Evolutionary conservation across 441 rosid genomes (phyloP), one percentile per base, ranked within the genome.

Genomic region (Metrosideros polymorpha): DNA sequence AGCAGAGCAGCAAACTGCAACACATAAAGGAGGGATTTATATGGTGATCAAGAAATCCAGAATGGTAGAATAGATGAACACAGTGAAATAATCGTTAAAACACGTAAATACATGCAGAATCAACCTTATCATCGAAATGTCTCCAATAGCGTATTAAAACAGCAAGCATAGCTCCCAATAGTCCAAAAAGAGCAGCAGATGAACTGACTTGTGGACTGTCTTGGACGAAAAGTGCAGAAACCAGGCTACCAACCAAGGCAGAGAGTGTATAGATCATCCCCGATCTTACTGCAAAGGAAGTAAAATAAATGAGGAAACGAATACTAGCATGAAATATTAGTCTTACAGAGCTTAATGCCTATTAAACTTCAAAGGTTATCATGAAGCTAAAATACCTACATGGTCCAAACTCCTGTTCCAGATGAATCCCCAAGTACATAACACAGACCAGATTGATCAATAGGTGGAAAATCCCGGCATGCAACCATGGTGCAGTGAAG

Each of bases 361-460:
- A 25, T n/a, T 57, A 25, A 32, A 82, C 35, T 55, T 29, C 52
- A 59, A 30, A 29, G 50, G 53, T 63, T 86, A 76, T 59, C 45
- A 61, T 75, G 87, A 84, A 25, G 4, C 53, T 25, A 22, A 51
- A 32, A 82, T 84, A n/a, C 75, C 89, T 91, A 95, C 99, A 86
- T 84, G 97, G 93, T 86, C 98, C 98, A 85, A 93, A 95, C 85
- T 92, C 96, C 90, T 93, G 94, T 91, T 97, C 99, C 85, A 97
- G 90, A 92, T 91, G 93, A 87, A 95, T 92, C 85, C 99, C 99
- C 19, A 94, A 45, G 89, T 93, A 88, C 85, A 91, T 59, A 55
- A 91, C 87, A 87, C 95, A 85, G 51, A 90, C 84, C 61, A 96
- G 91, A 87, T 97, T 94, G 89, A 94, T 84, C 79, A 92, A 61